phyloP scores from a whole-genome alignment of 768 basidiomycete species.

The Boletales sp. region DNA sequence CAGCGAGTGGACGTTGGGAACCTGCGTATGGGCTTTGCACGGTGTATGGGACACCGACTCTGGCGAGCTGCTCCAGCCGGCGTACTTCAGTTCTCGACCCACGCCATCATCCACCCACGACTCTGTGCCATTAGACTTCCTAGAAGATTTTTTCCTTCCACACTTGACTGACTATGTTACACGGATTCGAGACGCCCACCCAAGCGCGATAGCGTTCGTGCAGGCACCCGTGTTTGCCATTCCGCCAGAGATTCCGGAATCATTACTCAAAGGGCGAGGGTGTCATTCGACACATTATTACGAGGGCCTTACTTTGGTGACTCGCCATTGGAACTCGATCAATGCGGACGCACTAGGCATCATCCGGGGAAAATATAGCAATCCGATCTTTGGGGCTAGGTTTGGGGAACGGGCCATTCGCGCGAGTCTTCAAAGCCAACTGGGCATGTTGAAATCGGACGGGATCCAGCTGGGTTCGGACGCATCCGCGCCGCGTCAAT shows the following conservation, averaged over 20 bases:
- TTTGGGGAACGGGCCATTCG: conserved; percentile 85
- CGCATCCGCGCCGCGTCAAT: conserved; percentile 27
- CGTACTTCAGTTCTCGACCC: conserved; percentile 60
- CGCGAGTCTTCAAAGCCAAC: conserved; percentile 74
- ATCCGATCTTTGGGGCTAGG: conserved; percentile 65
- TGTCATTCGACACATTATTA: conserved; percentile 87
- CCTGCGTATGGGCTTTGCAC: conserved; percentile 84
- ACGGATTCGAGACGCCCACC: conserved; percentile 65
- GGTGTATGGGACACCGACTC: conserved; percentile 83
- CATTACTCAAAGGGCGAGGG: conserved; percentile 60
- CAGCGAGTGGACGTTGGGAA: conserved; percentile 68
- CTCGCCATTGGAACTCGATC: conserved; percentile 91
- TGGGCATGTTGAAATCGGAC: conserved; percentile 76
- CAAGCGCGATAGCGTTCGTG: conserved; percentile 83
- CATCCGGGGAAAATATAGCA: conserved; percentile 77
- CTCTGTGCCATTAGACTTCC: conserved; percentile 55
- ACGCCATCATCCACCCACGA: neutral
- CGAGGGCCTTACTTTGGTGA: conserved; percentile 91
- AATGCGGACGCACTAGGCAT: conserved; percentile 94
- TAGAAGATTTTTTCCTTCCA: conserved; percentile 75
- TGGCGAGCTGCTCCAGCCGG: conserved; percentile 60
- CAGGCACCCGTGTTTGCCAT: conserved; percentile 87
- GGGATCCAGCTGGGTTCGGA: conserved; percentile 52
- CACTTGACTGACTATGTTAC: conserved; percentile 57
- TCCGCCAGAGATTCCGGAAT: conserved; percentile 62